These are phyloP conservation scores for Phytopythium litorale DNA, from an alignment of 352 stramenopile species.

Conservation along the genomic window DNA sequence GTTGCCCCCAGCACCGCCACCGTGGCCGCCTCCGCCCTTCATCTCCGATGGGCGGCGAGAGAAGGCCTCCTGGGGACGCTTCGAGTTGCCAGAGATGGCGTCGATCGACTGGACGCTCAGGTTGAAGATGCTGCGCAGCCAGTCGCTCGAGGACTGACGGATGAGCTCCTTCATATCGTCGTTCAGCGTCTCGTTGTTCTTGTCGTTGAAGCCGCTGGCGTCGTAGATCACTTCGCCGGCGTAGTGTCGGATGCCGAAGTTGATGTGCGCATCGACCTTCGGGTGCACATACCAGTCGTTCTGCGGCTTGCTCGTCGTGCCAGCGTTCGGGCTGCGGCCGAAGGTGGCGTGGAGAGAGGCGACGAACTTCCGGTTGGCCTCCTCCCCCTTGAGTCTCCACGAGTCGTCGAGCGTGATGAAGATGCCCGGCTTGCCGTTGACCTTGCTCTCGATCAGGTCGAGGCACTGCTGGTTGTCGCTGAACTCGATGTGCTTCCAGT, in stretches of 20 bases:
- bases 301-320: conserved; percentile 58
- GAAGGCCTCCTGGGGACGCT: conserved; percentile 57
- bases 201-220: conserved; percentile 96
- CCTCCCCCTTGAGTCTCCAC: conserved; percentile 92
- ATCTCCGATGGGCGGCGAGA: conserved; percentile 62
- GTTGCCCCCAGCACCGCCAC: conserved; percentile 32
- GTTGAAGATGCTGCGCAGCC: conserved; percentile 84
- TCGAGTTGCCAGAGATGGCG: conserved; percentile 60
- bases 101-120: conserved; percentile 86
- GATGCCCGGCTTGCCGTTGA: conserved; percentile 88
- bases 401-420: conserved; percentile 95
- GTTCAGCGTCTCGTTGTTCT: conserved; percentile 98
- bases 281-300: conserved; percentile 89
- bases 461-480: conserved; percentile 93
- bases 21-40: conserved; percentile 16
- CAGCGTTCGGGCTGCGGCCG: conserved; percentile 56
- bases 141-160: conserved; percentile 78
- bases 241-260: conserved; percentile 89
- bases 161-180: conserved; percentile 93
- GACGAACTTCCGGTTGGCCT: conserved; percentile 91
- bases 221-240: conserved; percentile 97
- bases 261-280: conserved; percentile 87
- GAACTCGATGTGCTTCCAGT: conserved; percentile 92
- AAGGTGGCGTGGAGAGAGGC: conserved; percentile 84
- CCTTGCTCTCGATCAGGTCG: conserved; percentile 92